Percentiles rank a stretch among this genome's conserved stretches.
Evolutionary conservation across 2,329 filamentous ascomycete species (phyloP).

Genomic region (Madurella fahalii): DNA sequence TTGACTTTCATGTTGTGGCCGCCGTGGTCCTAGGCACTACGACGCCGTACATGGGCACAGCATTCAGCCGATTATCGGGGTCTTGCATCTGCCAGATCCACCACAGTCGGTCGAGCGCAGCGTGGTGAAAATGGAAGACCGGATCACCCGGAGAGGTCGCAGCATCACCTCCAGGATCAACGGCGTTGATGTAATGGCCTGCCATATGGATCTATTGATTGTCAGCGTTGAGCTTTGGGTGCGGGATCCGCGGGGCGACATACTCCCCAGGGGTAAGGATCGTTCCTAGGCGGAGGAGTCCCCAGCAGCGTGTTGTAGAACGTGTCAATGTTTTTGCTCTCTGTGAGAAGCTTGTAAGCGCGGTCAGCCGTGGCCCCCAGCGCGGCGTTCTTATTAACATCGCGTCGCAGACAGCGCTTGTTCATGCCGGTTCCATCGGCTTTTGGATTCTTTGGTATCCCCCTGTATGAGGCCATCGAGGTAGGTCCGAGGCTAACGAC

Average conservation of each 20-base stretch:
- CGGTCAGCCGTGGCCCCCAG: slow-evolving; percentile 37
- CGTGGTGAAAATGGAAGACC: slow-evolving; percentile 39
- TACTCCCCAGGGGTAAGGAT: slow-evolving; percentile 37
- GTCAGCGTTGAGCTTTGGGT: slow-evolving; percentile 8
- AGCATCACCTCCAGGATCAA: slow-evolving; percentile 19
- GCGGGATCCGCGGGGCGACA: slow-evolving; percentile 14
- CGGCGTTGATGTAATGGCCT: slow-evolving; percentile 18
- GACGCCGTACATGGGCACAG: slow-evolving; percentile 23
- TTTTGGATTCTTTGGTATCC: slow-evolving; percentile 32
- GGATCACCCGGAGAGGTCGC: slow-evolving; percentile 36
- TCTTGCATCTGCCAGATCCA: slow-evolving; percentile 43
- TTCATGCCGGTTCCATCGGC: slow-evolving; percentile 36
- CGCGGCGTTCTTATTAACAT: slow-evolving; percentile 35
- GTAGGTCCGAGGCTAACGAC: slow-evolving; percentile 38
- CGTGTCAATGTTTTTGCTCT: slow-evolving; percentile 33
- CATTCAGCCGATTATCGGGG: slow-evolving; percentile 32
- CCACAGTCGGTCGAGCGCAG: slow-evolving; percentile 36
- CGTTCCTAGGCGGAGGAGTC: slow-evolving; percentile 32
- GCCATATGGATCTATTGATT: slow-evolving; percentile 30
- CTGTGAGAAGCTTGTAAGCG: slow-evolving; percentile 33
- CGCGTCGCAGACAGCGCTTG: slow-evolving; percentile 41
- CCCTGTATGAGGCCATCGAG: slow-evolving; percentile 28
- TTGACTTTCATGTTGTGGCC: background rate
- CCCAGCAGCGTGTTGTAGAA: slow-evolving; percentile 42
- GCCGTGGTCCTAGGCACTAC: background rate